Conservation (phyloP, 2,329 filamentous ascomycete species). For the Eutypa lata region DNA sequence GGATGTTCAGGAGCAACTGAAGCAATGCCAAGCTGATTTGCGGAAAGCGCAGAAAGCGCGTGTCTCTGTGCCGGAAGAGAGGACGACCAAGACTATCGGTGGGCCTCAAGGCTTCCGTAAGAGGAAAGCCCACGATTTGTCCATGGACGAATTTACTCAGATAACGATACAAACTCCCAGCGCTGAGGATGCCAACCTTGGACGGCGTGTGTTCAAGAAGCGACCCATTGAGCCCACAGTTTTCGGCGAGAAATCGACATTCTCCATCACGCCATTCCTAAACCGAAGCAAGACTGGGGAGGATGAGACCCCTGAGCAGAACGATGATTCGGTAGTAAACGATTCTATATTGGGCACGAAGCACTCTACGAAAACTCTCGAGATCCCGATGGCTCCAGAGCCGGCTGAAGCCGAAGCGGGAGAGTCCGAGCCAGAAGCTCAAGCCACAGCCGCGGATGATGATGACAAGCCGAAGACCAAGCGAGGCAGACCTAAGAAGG, state of each 20-base stretch:
- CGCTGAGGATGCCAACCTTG: slow-evolving; percentile 31
- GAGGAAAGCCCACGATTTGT: slow-evolving; percentile 42
- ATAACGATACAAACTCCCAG: slow-evolving; percentile 46
- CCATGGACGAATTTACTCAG: slow-evolving; percentile 39
- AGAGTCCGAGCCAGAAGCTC: background rate
- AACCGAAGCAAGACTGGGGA: slow-evolving; percentile 65
- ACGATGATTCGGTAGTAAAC: slow-evolving; percentile 21
- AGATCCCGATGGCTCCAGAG: slow-evolving; percentile 3
- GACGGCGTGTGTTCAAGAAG: slow-evolving; percentile 49
- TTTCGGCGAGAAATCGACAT: slow-evolving; percentile 82
- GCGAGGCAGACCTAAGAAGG: slow-evolving; percentile 45
- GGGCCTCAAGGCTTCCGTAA: slow-evolving; percentile 41
- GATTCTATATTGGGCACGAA: slow-evolving; percentile 21
- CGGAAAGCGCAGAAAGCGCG: slow-evolving; percentile 35
- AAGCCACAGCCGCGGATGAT: slow-evolving; percentile 8
- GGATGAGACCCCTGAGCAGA: slow-evolving; percentile 31
- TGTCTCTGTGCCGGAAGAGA: slow-evolving; percentile 31
- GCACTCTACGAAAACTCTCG: slow-evolving; percentile 7
- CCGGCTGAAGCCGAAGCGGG: background rate
- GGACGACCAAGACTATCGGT: slow-evolving; percentile 25
- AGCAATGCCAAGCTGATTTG: slow-evolving; percentile 52
- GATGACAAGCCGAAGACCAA: slow-evolving; percentile 24
- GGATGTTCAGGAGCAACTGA: slow-evolving; percentile 68
- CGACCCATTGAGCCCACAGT: slow-evolving; percentile 54
- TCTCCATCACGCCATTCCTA: slow-evolving; percentile 92